Evolutionary conservation across 805 yeast species (phyloP), one percentile per base, ranked within the genome.

Genomic region (Starmerella gropengiesseri): DNA sequence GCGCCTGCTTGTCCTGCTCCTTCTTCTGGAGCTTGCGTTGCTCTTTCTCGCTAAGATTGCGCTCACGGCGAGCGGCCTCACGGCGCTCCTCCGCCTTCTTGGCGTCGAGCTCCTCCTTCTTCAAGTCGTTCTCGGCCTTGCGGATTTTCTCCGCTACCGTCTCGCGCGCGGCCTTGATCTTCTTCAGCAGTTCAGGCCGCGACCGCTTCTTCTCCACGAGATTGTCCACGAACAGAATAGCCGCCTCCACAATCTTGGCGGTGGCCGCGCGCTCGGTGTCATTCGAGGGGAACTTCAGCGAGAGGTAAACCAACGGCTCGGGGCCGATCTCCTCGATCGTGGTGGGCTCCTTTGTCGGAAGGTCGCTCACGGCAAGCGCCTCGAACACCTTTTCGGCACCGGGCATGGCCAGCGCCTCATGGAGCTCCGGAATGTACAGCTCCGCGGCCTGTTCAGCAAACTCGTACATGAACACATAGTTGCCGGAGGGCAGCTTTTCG

Each of bases 381-480:
- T 77, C 75, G 56, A 91, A 64, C 46, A 74, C 63, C 5, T 66
- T 56, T 21, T 65, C 66, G 22, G 72, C 56, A 34, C 64, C 66
- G 25, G 67, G 66, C 22, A 65, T 62, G 41, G 78, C 59, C 36
- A 70, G 68, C n/a, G 58, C 66, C 8, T 8, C 32, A 50, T 55
- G 51, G 14, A 67, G 52, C 47, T 71, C 73, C 21, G 66, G 64
- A 40, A 76, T 70, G 51, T 71, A 69, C 40, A 82, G 64, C 45
- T 74, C 65, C 5, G 76, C 84, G 51, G 79, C 85, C 65, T 83
- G 69, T 60, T 89, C 97, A 48, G 77, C 70, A 44, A 75, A 75
- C 68, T 91, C 99, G 54, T 81, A 69, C 97, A 91, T 87, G 65
- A 75, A 84, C 21, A 84, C 94, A 57, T 71, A 82, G 50, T 81